phyloP scores from a whole-genome alignment of 176 grass and related monocot species.

The Oryza glumipatula region DNA sequence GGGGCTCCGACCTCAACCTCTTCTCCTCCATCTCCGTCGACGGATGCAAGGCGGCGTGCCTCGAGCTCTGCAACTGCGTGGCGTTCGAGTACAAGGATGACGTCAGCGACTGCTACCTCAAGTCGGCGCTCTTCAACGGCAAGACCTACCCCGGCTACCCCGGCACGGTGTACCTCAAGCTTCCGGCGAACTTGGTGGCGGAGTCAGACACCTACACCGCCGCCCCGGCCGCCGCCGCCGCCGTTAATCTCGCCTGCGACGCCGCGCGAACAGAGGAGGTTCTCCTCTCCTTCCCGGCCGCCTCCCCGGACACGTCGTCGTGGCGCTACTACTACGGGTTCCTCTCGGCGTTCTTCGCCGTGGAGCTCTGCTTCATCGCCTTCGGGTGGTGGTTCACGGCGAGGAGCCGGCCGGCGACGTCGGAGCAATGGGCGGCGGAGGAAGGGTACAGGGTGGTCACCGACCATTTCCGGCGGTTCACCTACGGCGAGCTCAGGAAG shows the following conservation, averaged over 20 bases:
- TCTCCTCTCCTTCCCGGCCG: not conserved
- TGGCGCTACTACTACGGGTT: constrained; percentile 48
- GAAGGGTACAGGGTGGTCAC: constrained; percentile 55
- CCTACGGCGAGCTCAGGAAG: constrained; percentile 20
- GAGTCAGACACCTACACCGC: not conserved
- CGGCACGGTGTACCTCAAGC: constrained; percentile 34
- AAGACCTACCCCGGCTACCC: constrained; percentile 11
- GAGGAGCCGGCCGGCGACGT: constrained; percentile 20
- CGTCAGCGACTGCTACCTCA: constrained; percentile 22
- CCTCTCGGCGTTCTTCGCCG: constrained; percentile 24
- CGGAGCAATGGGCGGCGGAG: constrained; percentile 27
- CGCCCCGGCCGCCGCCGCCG: not conserved
- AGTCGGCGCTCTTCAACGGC: constrained; percentile 46
- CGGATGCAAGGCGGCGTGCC: constrained; percentile 7
- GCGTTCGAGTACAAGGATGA: constrained; percentile 38
- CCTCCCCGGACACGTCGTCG: not conserved
- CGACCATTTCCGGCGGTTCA: constrained; percentile 39
- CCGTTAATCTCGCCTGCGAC: not conserved
- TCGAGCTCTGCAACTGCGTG: constrained; percentile 21
- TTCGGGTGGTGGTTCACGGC: constrained; percentile 53
- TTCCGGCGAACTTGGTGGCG: constrained; percentile 21
- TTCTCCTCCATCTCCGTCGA: not conserved
- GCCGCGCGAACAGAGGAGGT: not conserved
- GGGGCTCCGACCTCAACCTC: constrained; percentile 41
- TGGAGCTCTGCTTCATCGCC: constrained; percentile 45